phyloP scores from a whole-genome alignment of 2,329 filamentous ascomycete species.

The Alternaria sp. region DNA sequence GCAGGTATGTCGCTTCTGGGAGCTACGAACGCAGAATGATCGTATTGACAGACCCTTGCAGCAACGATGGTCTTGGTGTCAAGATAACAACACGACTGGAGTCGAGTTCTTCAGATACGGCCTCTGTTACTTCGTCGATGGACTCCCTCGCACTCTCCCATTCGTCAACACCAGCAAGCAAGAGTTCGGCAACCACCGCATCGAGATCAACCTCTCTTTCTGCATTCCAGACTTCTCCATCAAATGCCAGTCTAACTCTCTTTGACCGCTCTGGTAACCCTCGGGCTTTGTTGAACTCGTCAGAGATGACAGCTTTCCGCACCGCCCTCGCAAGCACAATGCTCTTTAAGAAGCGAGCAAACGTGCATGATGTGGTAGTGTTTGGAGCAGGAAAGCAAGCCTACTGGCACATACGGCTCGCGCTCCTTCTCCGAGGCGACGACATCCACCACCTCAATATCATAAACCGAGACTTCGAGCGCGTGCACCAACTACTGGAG shows the following conservation, averaged over 20 bases:
- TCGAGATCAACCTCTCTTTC: slow-evolving; percentile 17
- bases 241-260: slow-evolving; percentile 66
- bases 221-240: slow-evolving; percentile 13
- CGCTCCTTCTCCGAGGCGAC: slow-evolving; percentile 73
- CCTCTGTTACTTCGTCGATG: slow-evolving; percentile 47
- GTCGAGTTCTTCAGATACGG: slow-evolving; percentile 23
- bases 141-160: slow-evolving; percentile 41
- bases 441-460: slow-evolving; percentile 84
- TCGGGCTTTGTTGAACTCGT: slow-evolving; percentile 71
- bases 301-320: slow-evolving; percentile 74
- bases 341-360: slow-evolving; percentile 69
- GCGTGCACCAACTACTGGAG: slow-evolving; percentile 62
- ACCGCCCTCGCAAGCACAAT: slow-evolving; percentile 72
- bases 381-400: slow-evolving; percentile 92
- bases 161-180: slow-evolving; percentile 29
- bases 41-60: slow-evolving; percentile 29
- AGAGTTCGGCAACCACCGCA: slow-evolving; percentile 32
- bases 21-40: background rate
- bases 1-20: slow-evolving; percentile 27
- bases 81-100: slow-evolving; percentile 69
- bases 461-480: slow-evolving; percentile 77
- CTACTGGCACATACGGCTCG: slow-evolving; percentile 91
- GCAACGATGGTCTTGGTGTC: slow-evolving; percentile 67
- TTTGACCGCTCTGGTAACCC: slow-evolving; percentile 67
- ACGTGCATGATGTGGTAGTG: slow-evolving; percentile 78